Evolutionary conservation across 257 asterid species (phyloP).

Genomic region (Fraxinus anomala): DNA sequence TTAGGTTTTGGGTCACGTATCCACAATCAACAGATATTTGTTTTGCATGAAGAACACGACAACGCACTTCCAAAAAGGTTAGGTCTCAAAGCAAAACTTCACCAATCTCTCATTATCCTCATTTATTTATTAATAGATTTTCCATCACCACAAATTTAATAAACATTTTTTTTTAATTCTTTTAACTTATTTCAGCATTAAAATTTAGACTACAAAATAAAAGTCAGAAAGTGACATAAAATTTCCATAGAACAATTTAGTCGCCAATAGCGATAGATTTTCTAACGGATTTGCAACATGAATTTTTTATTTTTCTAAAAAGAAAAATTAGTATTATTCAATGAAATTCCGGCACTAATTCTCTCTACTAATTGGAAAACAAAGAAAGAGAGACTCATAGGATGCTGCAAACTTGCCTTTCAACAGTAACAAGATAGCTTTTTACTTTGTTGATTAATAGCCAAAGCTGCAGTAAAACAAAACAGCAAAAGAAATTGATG

Average conservation of each 20-base stretch:
- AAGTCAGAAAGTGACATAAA: no score
- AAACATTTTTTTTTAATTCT: no score
- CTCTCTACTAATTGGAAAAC: background rate
- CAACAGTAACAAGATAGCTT: conserved; percentile 29
- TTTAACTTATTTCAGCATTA: no score
- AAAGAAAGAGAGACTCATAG: conserved; percentile 22
- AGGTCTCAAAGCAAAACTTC: conserved; percentile 2
- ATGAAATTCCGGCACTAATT: no score
- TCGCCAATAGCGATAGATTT: no score
- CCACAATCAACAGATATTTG: background rate
- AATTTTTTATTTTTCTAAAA: no score
- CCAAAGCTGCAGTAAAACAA: background rate
- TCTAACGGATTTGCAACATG: no score
- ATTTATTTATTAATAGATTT: background rate
- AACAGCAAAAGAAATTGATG: background rate
- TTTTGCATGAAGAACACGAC: conserved; percentile 29
- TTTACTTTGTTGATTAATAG: conserved; percentile 27
- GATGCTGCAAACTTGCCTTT: conserved; percentile 39
- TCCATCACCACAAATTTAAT: background rate
- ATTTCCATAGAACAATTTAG: no score
- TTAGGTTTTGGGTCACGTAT: background rate
- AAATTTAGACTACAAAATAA: no score
- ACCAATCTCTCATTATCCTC: background rate
- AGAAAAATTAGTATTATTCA: no score
- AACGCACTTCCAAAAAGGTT: conserved; percentile 30